Evolutionary conservation across 2,329 filamentous ascomycete genomes (phyloP).

Genomic region (Ploettnerulaceae sp.): DNA sequence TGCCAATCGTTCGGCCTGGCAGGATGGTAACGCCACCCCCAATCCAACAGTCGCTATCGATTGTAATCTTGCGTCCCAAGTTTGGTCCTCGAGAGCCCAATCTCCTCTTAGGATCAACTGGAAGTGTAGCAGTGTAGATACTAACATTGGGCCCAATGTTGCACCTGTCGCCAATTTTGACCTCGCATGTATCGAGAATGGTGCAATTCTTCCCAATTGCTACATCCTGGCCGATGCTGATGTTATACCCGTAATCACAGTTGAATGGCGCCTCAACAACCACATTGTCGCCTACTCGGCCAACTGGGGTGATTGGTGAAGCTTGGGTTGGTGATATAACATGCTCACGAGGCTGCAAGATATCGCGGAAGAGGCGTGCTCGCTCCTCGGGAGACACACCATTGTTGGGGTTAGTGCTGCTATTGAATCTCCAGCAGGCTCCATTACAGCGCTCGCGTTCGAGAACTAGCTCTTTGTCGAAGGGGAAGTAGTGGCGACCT

Average conservation of each 20-base stretch:
- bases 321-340: conserved; percentile 51
- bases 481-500: conserved; percentile 74
- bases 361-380: conserved; percentile 64
- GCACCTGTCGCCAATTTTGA: conserved; percentile 73
- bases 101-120: conserved; percentile 66
- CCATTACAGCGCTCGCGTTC: conserved; percentile 82
- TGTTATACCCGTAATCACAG: conserved; percentile 95
- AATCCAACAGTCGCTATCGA: conserved; percentile 68
- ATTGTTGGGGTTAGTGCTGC: conserved; percentile 68
- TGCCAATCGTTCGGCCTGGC: conserved; percentile 49
- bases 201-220: conserved; percentile 78
- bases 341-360: conserved; percentile 59
- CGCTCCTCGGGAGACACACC: conserved; percentile 67
- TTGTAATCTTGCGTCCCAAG: conserved; percentile 65
- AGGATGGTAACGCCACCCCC: conserved; percentile 58
- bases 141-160: conserved; percentile 81
- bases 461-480: conserved; percentile 68
- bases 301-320: conserved; percentile 49
- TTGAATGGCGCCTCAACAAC: conserved; percentile 83
- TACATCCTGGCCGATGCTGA: conserved; percentile 79
- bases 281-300: conserved; percentile 67
- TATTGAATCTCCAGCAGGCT: conserved; percentile 83
- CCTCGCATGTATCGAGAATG: conserved; percentile 79
- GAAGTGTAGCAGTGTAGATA: conserved; percentile 71
- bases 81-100: conserved; percentile 70